phyloP scores from a whole-genome alignment of 192 early-diverging fungal genomes.

The Coemansia sp. region DNA sequence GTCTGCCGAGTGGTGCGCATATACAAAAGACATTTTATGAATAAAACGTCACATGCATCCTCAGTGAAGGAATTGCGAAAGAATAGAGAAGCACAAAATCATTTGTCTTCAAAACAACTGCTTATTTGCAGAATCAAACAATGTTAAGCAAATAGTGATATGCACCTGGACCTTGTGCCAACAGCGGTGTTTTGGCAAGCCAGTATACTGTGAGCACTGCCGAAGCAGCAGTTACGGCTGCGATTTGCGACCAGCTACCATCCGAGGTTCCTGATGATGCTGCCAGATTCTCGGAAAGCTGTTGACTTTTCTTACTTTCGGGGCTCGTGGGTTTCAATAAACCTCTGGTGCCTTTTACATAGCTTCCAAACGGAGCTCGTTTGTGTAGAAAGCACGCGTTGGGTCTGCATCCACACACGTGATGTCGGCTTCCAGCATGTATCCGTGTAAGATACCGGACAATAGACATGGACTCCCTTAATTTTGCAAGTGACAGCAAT shows the following conservation, averaged over 20 bases:
- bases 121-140: constrained; percentile 5
- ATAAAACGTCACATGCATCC: background rate
- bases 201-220: constrained; percentile 13
- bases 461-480: constrained; percentile 22
- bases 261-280: constrained; percentile 3
- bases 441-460: constrained; percentile 23
- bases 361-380: background rate
- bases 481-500: background rate
- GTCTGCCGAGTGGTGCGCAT: background rate
- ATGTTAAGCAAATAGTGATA: constrained; percentile 4
- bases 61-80: constrained; percentile 8
- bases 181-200: constrained; percentile 11
- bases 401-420: constrained; percentile 21
- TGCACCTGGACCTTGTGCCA: constrained; percentile 29
- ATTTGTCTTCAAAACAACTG: constrained; percentile 7
- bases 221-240: constrained; percentile 6
- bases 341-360: background rate
- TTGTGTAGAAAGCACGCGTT: constrained; percentile 6
- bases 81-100: constrained; percentile 1
- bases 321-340: background rate
- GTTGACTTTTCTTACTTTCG: background rate
- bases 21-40: background rate
- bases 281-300: background rate
- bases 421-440: constrained; percentile 27
- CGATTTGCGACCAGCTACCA: constrained; percentile 5